Percentiles rank a stretch among this genome's conserved stretches.
These are phyloP conservation scores for Arachis stenosperma DNA, from an alignment of 306 rosid species.

Conservation along the genomic window DNA sequence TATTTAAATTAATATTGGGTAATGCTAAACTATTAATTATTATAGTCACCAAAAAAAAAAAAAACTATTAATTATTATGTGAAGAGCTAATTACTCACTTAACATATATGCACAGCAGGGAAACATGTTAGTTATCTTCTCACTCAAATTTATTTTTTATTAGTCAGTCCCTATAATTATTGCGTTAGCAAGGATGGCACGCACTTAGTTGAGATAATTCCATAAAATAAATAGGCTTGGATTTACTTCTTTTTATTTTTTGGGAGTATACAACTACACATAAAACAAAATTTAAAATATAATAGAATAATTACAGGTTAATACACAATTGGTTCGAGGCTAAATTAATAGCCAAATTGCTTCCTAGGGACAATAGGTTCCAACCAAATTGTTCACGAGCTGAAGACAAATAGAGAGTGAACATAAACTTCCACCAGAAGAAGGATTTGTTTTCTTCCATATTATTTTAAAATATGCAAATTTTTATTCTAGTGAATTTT, in stretches of 20 bases:
- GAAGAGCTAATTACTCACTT: too few relatives aligned
- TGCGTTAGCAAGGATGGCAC: too few relatives aligned
- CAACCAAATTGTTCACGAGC: conserved; percentile 26
- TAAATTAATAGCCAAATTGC: conserved; percentile 9
- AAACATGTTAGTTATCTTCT: neutral
- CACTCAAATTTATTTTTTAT: neutral
- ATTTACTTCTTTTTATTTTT: neutral
- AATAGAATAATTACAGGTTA: neutral
- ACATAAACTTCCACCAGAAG: conserved; percentile 9
- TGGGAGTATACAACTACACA: neutral
- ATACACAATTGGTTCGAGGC: neutral
- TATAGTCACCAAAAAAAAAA: too few relatives aligned
- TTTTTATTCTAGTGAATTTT: too few relatives aligned
- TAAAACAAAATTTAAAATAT: neutral
- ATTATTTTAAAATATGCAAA: neutral
- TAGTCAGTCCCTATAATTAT: too few relatives aligned
- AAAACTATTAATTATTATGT: too few relatives aligned
- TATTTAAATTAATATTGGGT: too few relatives aligned
- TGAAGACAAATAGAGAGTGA: conserved; percentile 7
- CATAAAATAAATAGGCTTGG: neutral
- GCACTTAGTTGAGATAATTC: neutral
- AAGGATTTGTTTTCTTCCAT: neutral
- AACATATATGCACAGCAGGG: too few relatives aligned
- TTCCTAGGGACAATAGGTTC: neutral
- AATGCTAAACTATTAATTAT: too few relatives aligned